These are phyloP conservation scores for Ophiostoma piceae DNA, from an alignment of 2,329 filamentous ascomycete species.

Conservation along the genomic window DNA sequence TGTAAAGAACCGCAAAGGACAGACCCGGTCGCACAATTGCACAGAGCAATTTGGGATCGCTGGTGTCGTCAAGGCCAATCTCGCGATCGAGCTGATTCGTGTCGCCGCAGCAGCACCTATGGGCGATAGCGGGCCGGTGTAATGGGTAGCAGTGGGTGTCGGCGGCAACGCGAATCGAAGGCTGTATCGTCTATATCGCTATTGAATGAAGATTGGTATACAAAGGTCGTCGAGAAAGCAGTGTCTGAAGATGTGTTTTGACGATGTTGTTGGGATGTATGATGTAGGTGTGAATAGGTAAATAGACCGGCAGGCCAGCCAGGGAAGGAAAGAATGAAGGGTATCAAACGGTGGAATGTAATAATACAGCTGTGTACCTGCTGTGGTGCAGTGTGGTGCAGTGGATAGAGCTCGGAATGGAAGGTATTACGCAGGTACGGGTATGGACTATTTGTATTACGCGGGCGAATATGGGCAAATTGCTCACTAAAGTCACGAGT, in stretches of 20 bases:
- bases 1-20: not conserved
- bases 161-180: not conserved
- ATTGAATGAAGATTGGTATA: not conserved
- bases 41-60: not conserved
- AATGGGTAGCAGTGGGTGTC: not conserved
- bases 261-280: conserved; percentile 5
- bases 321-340: conserved; percentile 6
- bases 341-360: conserved; percentile 19
- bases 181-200: not conserved
- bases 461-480: conserved; percentile 14
- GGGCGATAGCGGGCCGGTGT: not conserved
- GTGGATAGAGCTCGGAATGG: conserved; percentile 20
- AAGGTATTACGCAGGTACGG: conserved; percentile 15
- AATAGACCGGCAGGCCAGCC: conserved; percentile 1
- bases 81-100: not conserved
- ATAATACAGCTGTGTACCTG: not conserved
- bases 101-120: not conserved
- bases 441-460: not conserved
- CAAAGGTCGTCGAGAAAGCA: not conserved
- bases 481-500: conserved; percentile 1
- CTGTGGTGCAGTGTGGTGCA: not conserved
- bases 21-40: not conserved
- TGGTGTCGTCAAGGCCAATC: not conserved
- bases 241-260: conserved; percentile 7
- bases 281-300: conserved; percentile 8